Percentiles rank a stretch among this genome's conserved stretches.
Conservation (phyloP, 2,329 filamentous ascomycete genomes). For the Colletotrichum cordylinicola region DNA sequence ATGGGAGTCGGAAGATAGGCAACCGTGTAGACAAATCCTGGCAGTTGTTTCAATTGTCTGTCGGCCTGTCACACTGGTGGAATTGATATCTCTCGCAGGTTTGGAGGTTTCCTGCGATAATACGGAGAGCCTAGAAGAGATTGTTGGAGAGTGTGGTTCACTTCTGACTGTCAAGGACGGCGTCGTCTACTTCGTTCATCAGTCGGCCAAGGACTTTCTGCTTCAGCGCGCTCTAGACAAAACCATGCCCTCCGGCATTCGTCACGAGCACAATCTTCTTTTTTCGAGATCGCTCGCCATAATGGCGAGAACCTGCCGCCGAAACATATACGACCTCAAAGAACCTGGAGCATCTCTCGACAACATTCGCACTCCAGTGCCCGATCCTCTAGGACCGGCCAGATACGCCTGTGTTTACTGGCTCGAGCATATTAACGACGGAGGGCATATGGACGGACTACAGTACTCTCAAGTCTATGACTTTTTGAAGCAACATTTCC, state of each 20-base stretch:
- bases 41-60: slow-evolving; percentile 31
- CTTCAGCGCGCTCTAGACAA: slow-evolving; percentile 15
- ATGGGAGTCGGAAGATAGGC: slow-evolving; percentile 26
- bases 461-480: neutral
- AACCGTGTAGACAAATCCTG: slow-evolving; percentile 40
- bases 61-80: slow-evolving; percentile 35
- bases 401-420: slow-evolving; percentile 28
- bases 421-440: slow-evolving; percentile 22
- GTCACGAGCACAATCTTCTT: slow-evolving; percentile 32
- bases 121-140: neutral
- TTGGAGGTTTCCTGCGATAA: neutral
- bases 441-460: rapidly evolving
- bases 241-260: slow-evolving; percentile 33
- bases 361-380: neutral
- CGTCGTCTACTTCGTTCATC: slow-evolving; percentile 43
- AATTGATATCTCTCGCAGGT: slow-evolving; percentile 33
- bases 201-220: slow-evolving; percentile 49
- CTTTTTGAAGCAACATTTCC: neutral
- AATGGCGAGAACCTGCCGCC: slow-evolving; percentile 31
- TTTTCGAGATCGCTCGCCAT: slow-evolving; percentile 36
- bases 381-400: slow-evolving; percentile 15
- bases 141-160: neutral
- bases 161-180: slow-evolving; percentile 32
- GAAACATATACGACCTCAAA: slow-evolving; percentile 38
- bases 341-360: slow-evolving; percentile 5